Base-by-base conservation (phyloP, 169 alveolate species). In the Babesia caballi region DNA sequence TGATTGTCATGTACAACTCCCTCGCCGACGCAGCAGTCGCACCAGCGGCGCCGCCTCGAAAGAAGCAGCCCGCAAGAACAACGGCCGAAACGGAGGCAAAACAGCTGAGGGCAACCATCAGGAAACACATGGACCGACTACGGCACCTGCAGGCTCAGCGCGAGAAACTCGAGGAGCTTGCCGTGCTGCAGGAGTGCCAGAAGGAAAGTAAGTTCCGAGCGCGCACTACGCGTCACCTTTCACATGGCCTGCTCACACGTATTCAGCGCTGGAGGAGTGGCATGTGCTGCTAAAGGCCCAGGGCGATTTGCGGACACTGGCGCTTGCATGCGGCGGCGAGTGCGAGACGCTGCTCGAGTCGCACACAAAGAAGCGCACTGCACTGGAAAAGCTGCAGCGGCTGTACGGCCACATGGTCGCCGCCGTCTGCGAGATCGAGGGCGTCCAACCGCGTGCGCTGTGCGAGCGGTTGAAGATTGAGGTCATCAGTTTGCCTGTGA, bases 181-280 rank as follows among this genome's bases (percentile, higher is more conserved):
- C 19, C 11, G 51, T 4, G 4, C 14, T 56, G 49, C 66, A 56
- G 25, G 33, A 32, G 12, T 11, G 32, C 6, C 66, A 56, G 12
- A 56, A 56, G 35, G 49, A 15, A 56, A 49, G 66, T 56, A 32
- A 1, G 44, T 51, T 0, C 1, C 15, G 12, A 11, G 19, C 19
- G n/a, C n/a, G n/a, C n/a, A n/a, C n/a, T n/a, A n/a, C n/a, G n/a
- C n/a, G 46, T 38, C 14, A 38, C 46, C 14, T 9, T 8, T 38
- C 46, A 38, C 46, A 8, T 14, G 8, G 46, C n/a, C 9, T 15
- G 54, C 6, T 47, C 25, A 47, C 54, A 47, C 19, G 14, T 23
- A 12, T 27, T 12, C 60, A 51, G 60, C 60, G 23, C 60, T 51
- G 30, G 60, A 51, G 40, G 60, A 51, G 17, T 51, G 60, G 60